phyloP scores from a whole-genome alignment of 2,329 filamentous ascomycete species.

The Colletotrichum noveboracense region DNA sequence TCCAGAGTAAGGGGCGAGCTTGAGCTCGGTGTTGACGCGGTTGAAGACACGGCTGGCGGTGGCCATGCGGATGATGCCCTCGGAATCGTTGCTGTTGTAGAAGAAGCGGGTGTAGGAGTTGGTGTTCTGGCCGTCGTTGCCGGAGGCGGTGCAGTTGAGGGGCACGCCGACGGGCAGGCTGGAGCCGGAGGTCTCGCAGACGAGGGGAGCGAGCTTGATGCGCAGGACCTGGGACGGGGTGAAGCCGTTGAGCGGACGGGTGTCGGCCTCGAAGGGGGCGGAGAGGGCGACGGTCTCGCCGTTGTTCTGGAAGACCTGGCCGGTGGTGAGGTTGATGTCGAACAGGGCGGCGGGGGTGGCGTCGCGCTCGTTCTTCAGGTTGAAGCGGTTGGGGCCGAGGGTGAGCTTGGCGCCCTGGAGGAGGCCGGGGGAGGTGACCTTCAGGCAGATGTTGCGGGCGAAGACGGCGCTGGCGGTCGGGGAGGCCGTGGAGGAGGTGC shows the following conservation, averaged over 20 bases:
- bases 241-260: constrained; percentile 7
- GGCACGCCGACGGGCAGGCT: background rate
- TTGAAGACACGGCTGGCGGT: background rate
- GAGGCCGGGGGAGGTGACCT: background rate
- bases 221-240: background rate
- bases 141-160: constrained; percentile 5
- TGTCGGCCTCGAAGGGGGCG: background rate
- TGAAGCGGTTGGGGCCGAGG: constrained; percentile 5
- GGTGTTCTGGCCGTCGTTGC: constrained; percentile 4
- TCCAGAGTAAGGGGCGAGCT: background rate
- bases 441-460: constrained; percentile 14
- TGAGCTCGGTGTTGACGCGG: background rate
- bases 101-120: constrained; percentile 4
- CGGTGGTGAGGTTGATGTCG: constrained; percentile 14
- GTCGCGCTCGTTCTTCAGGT: background rate
- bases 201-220: constrained; percentile 7
- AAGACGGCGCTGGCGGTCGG: background rate
- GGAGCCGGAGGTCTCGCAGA: background rate
- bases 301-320: constrained; percentile 2
- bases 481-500: background rate
- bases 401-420: background rate
- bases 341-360: background rate
- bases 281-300: background rate
- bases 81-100: background rate
- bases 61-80: constrained; percentile 1